A percentile compares a stretch with the other conserved stretches of the same genome.
Conservation (phyloP, 176 grass and related monocot genomes). For the Thinopyrum elongatum region DNA sequence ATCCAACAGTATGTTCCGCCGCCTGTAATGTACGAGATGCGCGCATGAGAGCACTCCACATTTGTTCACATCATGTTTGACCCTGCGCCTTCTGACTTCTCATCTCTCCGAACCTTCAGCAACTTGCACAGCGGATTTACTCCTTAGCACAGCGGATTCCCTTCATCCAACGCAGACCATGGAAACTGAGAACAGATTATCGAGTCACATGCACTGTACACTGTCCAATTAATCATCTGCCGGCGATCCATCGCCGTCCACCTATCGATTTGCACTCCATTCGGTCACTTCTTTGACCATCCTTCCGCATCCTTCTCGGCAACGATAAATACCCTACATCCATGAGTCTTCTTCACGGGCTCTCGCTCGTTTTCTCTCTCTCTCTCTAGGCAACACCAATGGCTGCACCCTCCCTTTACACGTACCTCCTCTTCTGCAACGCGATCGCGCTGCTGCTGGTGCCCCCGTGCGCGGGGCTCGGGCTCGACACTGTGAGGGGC, state of each 20-base stretch:
- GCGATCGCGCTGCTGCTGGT: slow-evolving; percentile 3
- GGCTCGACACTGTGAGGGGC: slow-evolving; percentile 52
- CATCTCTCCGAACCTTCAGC: background rate
- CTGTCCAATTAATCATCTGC: background rate
- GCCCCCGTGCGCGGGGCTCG: slow-evolving; percentile 24
- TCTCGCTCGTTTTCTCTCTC: background rate
- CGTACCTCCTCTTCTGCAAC: background rate
- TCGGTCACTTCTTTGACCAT: slow-evolving; percentile 19
- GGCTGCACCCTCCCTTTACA: background rate
- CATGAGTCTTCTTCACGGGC: background rate
- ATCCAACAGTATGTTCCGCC: too few relatives aligned
- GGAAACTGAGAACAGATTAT: background rate
- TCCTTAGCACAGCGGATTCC: too few relatives aligned
- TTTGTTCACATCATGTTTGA: slow-evolving; percentile 41
- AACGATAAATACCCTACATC: slow-evolving; percentile 19
- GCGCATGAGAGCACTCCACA: slow-evolving; percentile 4
- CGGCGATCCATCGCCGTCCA: background rate
- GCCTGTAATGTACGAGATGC: background rate
- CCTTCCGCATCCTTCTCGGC: background rate
- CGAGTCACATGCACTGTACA: background rate
- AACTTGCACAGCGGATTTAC: background rate
- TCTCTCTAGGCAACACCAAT: background rate
- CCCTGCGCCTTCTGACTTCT: slow-evolving; percentile 24
- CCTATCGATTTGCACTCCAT: background rate
- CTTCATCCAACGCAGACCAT: slow-evolving; percentile 24